Base-by-base conservation (phyloP, 2,329 filamentous ascomycete species). In the Sodiomyces alkalinus region DNA sequence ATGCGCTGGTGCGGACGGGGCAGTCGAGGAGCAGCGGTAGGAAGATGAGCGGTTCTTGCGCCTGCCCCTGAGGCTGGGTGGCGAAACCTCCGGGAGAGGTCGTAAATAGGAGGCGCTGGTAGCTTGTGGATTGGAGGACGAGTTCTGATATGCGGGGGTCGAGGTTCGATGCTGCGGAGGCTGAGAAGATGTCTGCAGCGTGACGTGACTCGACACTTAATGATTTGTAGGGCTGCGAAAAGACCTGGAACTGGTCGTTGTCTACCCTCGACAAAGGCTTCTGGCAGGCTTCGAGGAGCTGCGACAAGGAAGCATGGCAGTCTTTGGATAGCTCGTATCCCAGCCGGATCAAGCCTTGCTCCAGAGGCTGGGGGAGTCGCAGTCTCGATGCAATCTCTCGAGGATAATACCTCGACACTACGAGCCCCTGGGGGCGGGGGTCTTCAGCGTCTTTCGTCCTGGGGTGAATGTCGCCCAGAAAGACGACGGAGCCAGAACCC, bases 391-490 rank as follows among this genome's bases (percentile, higher is more conserved):
- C 57, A 35, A 56, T 64, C 16, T 47, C 47, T 25, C 33, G 41
- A 17, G 44, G 55, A 37, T 37, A 38, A 33, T 26, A 58, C 38
- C 32, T 38, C 35, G 27, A 26, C 28, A 11, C 22, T 15, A 33
- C 12, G 24, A 39, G 27, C 16, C 39, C 12, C n/a, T 31, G 20
- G 2, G 38, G 20, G n/a, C n/a, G n/a, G n/a, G n/a, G n/a, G n/a
- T n/a, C n/a, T n/a, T n/a, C n/a, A 29, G 38, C 34, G 18, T 47
- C 33, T 16, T 45, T 19, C 16, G 26, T 16, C 4, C 25, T 11
- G 14, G 39, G 19, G 19, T 68, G 60, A 1, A 87, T 48, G 26
- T 82, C 76, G 31, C 65, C 60, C 17, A 92, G 65, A 32, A 87
- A 75, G 1, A 74, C 57, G 0, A 92, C 71, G 1, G 61, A 58